phyloP scores from a whole-genome alignment of 2,329 filamentous ascomycete genomes.

The Neonectria sp. region DNA sequence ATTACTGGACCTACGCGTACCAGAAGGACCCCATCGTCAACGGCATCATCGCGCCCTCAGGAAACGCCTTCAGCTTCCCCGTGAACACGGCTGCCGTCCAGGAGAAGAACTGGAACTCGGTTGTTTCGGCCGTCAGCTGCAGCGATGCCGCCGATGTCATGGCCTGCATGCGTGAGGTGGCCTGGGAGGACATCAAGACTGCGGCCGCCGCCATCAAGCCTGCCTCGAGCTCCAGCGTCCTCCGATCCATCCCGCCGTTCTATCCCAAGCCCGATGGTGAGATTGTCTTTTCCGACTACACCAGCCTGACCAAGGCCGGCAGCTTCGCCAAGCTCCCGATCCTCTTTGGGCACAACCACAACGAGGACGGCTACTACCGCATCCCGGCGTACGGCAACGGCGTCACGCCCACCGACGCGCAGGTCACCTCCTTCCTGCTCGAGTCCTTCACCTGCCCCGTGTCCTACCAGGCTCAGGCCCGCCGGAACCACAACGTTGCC shows the following conservation, averaged over 20 bases:
- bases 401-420: conserved; percentile 54
- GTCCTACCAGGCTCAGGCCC: conserved; percentile 54
- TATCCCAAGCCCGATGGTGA: conserved; percentile 59
- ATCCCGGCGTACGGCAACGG: conserved; percentile 59
- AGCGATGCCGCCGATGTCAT: conserved; percentile 48
- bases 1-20: conserved; percentile 67
- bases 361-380: conserved; percentile 64
- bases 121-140: conserved; percentile 58
- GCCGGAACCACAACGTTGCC: conserved; percentile 52
- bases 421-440: conserved; percentile 58
- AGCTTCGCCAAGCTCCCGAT: conserved; percentile 59
- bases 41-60: conserved; percentile 63
- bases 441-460: conserved; percentile 64
- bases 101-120: conserved; percentile 59
- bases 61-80: conserved; percentile 62
- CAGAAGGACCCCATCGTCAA: conserved; percentile 63
- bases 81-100: conserved; percentile 54
- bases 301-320: conserved; percentile 50
- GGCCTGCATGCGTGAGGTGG: conserved; percentile 55
- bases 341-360: conserved; percentile 59
- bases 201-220: conserved; percentile 55
- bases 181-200: conserved; percentile 54
- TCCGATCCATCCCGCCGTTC: conserved; percentile 57
- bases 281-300: conserved; percentile 60
- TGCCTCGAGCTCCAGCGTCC: conserved; percentile 51